These are phyloP conservation scores for Chrysoporthe austroafricana DNA, from an alignment of 2,329 filamentous ascomycete species.

Conservation along the genomic window DNA sequence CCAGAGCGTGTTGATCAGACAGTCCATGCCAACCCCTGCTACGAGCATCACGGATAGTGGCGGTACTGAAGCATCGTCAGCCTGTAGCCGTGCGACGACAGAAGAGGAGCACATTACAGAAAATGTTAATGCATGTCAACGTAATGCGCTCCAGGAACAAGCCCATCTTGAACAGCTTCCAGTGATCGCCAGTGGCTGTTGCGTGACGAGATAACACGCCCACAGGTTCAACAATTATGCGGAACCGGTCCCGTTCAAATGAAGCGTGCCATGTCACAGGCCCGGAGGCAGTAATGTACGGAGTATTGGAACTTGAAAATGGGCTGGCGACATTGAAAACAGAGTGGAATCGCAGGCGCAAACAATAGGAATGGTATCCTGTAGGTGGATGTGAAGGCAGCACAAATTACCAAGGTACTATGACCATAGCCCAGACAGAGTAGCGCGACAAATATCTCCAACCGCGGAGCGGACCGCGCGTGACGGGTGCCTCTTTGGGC, in stretches of 20 bases:
- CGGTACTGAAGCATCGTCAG: slow-evolving; percentile 19
- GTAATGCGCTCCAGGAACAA: slow-evolving; percentile 21
- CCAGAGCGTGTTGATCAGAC: slow-evolving; percentile 51
- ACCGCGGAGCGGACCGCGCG: slow-evolving; percentile 12
- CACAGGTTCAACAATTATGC: neutral
- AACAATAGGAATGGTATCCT: too few relatives aligned
- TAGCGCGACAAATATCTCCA: neutral
- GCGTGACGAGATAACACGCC: neutral
- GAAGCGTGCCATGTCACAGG: too few relatives aligned
- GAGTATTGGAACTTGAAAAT: too few relatives aligned
- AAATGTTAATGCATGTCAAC: slow-evolving; percentile 21
- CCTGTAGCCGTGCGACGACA: neutral
- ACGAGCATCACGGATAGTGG: slow-evolving; percentile 27
- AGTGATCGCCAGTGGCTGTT: neutral
- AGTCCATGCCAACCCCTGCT: slow-evolving; percentile 59
- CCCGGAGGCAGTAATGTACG: too few relatives aligned
- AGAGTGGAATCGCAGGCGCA: too few relatives aligned
- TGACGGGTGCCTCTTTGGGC: neutral
- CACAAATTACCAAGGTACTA: neutral
- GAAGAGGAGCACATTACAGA: slow-evolving; percentile 2
- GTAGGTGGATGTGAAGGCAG: neutral
- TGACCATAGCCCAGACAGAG: too few relatives aligned
- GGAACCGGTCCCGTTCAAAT: too few relatives aligned
- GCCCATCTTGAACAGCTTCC: slow-evolving; percentile 6
- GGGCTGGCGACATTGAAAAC: too few relatives aligned